Conservation (phyloP, 441 rosid genomes). For the Syzygium syzygioides region DNA sequence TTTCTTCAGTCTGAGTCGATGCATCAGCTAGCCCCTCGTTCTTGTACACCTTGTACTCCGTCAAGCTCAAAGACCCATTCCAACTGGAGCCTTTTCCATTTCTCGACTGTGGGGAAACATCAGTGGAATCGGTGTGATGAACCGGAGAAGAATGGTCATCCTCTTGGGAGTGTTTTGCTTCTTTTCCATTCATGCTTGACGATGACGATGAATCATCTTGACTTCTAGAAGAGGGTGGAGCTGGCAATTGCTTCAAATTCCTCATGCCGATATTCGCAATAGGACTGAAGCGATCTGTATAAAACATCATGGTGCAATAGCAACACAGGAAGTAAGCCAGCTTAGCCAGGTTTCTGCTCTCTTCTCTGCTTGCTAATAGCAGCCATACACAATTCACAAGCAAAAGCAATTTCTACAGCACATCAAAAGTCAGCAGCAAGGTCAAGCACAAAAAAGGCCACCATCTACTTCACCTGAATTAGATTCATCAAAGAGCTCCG, state of each 20-base stretch:
- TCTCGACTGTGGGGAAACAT: constrained; percentile 61
- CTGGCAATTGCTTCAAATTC: constrained; percentile 65
- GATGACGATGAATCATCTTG: constrained; percentile 79
- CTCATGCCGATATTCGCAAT: constrained; percentile 24
- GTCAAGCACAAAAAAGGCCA: neutral
- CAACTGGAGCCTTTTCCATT: constrained; percentile 55
- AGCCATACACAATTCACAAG: neutral
- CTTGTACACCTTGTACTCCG: constrained; percentile 66
- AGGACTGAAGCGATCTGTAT: constrained; percentile 45
- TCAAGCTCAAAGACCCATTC: constrained; percentile 66
- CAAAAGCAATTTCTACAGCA: neutral
- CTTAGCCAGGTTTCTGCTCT: neutral
- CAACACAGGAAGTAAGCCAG: neutral
- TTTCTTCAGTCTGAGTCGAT: constrained; percentile 89
- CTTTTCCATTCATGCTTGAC: constrained; percentile 77
- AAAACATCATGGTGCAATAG: neutral
- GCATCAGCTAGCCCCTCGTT: constrained; percentile 77
- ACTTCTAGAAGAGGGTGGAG: constrained; percentile 70
- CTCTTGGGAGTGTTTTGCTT: constrained; percentile 62
- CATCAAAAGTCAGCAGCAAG: neutral
- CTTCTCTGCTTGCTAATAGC: neutral
- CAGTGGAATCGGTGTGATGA: constrained; percentile 48
- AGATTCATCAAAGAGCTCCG: constrained; percentile 63
- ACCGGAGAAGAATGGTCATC: constrained; percentile 72
- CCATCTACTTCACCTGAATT: constrained; percentile 36